These are phyloP conservation scores for Alternaria sp. DNA, from an alignment of 2,329 filamentous ascomycete species.

Conservation along the genomic window DNA sequence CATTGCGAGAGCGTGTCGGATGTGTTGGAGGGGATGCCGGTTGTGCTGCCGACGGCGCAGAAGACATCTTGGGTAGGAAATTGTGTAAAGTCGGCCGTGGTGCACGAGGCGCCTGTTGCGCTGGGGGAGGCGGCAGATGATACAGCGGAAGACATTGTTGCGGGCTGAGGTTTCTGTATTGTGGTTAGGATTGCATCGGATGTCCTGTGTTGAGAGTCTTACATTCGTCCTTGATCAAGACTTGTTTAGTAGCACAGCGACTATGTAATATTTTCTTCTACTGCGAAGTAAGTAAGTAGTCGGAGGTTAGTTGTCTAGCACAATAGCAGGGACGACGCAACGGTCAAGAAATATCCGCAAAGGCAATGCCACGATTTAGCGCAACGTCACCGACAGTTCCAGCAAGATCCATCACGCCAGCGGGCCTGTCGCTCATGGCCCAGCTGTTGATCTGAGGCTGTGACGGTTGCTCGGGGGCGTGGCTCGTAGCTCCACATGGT, in stretches of 20 bases:
- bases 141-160: slow-evolving; percentile 28
- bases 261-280: background rate
- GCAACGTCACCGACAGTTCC: slow-evolving; percentile 16
- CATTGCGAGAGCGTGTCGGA: slow-evolving; percentile 34
- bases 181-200: background rate
- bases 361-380: slow-evolving; percentile 3
- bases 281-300: background rate
- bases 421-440: background rate
- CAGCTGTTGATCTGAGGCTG: slow-evolving; percentile 18
- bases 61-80: slow-evolving; percentile 39
- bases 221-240: background rate
- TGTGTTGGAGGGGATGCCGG: slow-evolving; percentile 36
- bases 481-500: slow-evolving; percentile 27
- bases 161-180: background rate
- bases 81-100: slow-evolving; percentile 32
- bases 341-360: slow-evolving; percentile 5
- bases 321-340: background rate
- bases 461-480: slow-evolving; percentile 11
- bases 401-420: slow-evolving; percentile 3
- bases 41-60: slow-evolving; percentile 39
- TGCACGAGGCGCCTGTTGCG: slow-evolving; percentile 30
- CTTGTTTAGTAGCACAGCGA: background rate
- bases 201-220: background rate
- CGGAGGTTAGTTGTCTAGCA: slow-evolving; percentile 2
- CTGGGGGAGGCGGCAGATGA: slow-evolving; percentile 27